Base-by-base conservation (phyloP, 2,329 filamentous ascomycete genomes). In the Penicillium vulpinum region DNA sequence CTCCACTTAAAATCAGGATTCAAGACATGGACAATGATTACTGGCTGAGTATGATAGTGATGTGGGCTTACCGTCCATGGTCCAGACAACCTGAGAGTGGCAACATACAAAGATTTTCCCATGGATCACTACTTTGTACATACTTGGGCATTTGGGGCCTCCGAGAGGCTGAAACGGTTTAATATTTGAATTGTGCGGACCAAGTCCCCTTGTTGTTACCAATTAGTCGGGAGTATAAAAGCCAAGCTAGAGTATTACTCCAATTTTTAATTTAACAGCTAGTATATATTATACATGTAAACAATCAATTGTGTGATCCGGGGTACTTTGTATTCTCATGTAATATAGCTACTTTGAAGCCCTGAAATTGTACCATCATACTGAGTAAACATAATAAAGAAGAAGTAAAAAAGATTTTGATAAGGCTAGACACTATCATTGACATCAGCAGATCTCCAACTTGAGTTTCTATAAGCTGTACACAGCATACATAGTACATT, bases 1-100 rank as follows among this genome's bases (percentile, higher is more conserved):
- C 53, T 63, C 61, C 63, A 62, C 51, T 33, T 31, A 31, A 16
- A 40, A 40, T 3, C 43, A 29, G 21, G 26, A 45, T 44, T 10
- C 35, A 36, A 50, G 44, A 33, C 2, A 15, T 35, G 26, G 39
- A 56, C 41, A 49, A 44, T 28, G n/a, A 18, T 56, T 16, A 62
- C 50, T 62, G 60, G 50, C 39, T 24, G 38, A 40, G n/a, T n/a
- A 49, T 31, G 21, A 47, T 8, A 16, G 5, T 13, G 13, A n/a
- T 40, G 59, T 22, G 24, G 31, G 29, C 15, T 38, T 22, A 15
- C 2, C 26, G 4, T 53, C 13, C 24, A 33, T 15, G 9, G 22
- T 38, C 22, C 24, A 38, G 29, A 15, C n/a, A 44, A 15, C 33
- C 39, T 40, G n/a, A 36, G 22, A 10, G 48, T 56, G 47, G 48